These are phyloP conservation scores for Mortierella claussenii DNA, from an alignment of 192 early-diverging fungal genomes.

Conservation along the genomic window DNA sequence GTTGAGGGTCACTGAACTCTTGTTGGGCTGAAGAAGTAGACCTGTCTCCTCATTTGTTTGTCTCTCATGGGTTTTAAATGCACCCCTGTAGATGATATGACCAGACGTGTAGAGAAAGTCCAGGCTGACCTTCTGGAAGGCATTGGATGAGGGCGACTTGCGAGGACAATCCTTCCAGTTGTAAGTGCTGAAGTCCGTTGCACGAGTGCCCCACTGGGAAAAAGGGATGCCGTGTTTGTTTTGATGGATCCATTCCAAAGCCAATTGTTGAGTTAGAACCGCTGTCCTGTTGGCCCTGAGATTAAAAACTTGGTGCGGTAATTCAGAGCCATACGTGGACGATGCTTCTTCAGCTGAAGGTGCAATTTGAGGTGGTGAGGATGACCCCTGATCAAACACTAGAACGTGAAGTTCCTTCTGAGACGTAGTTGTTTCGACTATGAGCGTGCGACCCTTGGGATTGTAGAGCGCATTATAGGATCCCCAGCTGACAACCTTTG, in stretches of 20 bases:
- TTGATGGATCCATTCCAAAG: conserved; percentile 8
- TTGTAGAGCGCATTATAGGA: conserved; percentile 57
- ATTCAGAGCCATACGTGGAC: conserved; percentile 16
- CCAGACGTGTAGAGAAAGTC: conserved; percentile 39
- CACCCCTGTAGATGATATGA: conserved; percentile 35
- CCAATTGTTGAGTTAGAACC: neutral
- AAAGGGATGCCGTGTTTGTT: conserved; percentile 10
- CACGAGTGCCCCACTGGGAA: conserved; percentile 14
- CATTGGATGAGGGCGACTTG: conserved; percentile 3
- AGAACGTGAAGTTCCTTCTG: conserved; percentile 53
- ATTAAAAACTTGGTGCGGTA: conserved; percentile 13
- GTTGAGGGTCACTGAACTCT: conserved; percentile 57
- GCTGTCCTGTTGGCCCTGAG: conserved; percentile 23
- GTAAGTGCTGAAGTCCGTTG: conserved; percentile 9
- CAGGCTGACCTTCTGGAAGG: conserved; percentile 31
- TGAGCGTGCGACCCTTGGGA: conserved; percentile 13
- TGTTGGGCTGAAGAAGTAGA: conserved; percentile 28
- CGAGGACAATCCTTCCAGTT: conserved; percentile 36
- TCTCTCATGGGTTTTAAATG: conserved; percentile 24
- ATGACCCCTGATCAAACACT: conserved; percentile 28
- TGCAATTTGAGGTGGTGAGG: neutral
- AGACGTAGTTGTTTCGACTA: conserved; percentile 38
- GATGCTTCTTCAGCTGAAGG: neutral
- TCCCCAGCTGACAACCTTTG: conserved; percentile 61
- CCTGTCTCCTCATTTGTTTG: neutral